These are phyloP conservation scores for Peronospora destructor DNA, from an alignment of 352 stramenopile species.

Conservation along the genomic window DNA sequence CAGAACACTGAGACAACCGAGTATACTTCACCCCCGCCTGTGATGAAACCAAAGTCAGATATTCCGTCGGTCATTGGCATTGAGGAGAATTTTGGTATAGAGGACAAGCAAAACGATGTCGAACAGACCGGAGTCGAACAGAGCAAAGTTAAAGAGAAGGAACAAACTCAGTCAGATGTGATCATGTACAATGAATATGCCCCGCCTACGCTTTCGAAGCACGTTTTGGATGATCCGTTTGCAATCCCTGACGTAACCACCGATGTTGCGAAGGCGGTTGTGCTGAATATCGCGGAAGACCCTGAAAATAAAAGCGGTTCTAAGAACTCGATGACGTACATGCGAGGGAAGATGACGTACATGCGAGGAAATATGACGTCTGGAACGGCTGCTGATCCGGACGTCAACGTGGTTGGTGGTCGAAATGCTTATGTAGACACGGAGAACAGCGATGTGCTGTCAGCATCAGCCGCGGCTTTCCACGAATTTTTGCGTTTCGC, in stretches of 20 bases:
- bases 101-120: constrained; percentile 5
- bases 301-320: constrained; percentile 18
- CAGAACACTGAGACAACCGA: no score
- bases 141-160: constrained; percentile 22
- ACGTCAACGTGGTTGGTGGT: constrained; percentile 49
- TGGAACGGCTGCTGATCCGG: constrained; percentile 10
- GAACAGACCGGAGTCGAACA: constrained; percentile 4
- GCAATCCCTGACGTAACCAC: constrained; percentile 36
- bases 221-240: constrained; percentile 41
- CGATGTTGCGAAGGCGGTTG: constrained; percentile 34
- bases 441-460: constrained; percentile 40
- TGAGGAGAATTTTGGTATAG: constrained; percentile 33
- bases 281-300: constrained; percentile 38
- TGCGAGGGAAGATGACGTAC: constrained; percentile 13
- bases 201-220: constrained; percentile 20
- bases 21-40: no score
- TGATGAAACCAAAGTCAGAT: no score
- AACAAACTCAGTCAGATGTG: constrained; percentile 42
- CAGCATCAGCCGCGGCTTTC: constrained; percentile 34
- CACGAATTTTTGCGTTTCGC: constrained; percentile 59
- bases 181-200: constrained; percentile 40
- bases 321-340: constrained; percentile 37
- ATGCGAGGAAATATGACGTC: no score
- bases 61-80: constrained; percentile 4
- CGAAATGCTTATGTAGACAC: constrained; percentile 44